These are phyloP conservation scores for Ettlia oleoabundans DNA, from an alignment of 139 green algal genomes.

Conservation along the genomic window DNA sequence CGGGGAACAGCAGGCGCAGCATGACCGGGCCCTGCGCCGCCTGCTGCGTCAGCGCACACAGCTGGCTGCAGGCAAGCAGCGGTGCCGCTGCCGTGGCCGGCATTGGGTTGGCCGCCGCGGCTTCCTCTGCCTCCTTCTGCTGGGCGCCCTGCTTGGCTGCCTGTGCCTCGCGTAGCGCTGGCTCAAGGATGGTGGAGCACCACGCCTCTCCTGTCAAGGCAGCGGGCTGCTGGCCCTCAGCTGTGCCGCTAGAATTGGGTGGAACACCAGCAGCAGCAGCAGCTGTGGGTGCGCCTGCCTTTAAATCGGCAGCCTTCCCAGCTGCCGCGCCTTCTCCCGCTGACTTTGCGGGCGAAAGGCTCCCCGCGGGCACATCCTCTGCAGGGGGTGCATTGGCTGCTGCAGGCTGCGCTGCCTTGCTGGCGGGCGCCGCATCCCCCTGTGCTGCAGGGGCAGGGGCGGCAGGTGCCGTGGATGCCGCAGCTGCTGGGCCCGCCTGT, in stretches of 20 bases:
- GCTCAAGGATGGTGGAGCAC: neutral
- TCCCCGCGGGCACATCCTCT: neutral
- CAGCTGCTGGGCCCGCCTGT: no score
- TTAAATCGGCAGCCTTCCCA: neutral
- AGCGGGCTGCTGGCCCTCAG: no score
- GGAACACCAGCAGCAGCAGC: neutral
- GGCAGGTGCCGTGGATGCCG: neutral
- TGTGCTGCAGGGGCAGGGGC: neutral
- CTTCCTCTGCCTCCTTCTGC: neutral
- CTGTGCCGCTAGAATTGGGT: no score
- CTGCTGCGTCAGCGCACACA: neutral
- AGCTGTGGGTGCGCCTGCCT: neutral
- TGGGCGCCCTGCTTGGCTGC: neutral
- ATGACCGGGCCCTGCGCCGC: neutral
- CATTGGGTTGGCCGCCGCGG: neutral
- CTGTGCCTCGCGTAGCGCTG: neutral
- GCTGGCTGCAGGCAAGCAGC: neutral
- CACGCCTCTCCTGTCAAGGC: neutral
- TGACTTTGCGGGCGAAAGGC: neutral
- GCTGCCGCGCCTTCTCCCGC: conserved; percentile 7
- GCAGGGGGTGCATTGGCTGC: neutral
- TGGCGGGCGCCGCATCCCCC: neutral
- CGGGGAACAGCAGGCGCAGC: conserved; percentile 7
- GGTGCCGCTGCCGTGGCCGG: neutral
- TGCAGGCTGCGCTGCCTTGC: neutral